These are phyloP conservation scores for Amauroascus verrucosus DNA, from an alignment of 2,329 filamentous ascomycete species.

Conservation along the genomic window DNA sequence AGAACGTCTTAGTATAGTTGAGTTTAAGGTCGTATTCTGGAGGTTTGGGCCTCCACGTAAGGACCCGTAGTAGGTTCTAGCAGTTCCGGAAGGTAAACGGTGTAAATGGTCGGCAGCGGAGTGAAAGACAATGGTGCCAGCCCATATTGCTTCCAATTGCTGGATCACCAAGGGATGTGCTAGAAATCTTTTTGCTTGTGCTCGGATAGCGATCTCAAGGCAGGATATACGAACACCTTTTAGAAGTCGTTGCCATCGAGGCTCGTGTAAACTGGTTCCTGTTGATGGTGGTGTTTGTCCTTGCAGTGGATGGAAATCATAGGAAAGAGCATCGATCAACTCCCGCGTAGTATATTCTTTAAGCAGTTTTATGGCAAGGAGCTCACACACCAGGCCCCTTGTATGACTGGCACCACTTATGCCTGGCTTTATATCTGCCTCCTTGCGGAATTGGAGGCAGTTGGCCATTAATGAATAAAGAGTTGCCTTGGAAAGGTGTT, in stretches of 20 bases:
- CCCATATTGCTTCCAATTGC: constrained; percentile 96
- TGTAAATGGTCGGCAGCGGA: constrained; percentile 78
- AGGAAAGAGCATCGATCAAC: constrained; percentile 85
- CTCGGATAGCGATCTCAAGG: constrained; percentile 83
- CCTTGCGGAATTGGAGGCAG: constrained; percentile 84
- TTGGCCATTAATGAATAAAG: constrained; percentile 88
- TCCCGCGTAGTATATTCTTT: constrained; percentile 84
- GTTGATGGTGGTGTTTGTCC: constrained; percentile 51
- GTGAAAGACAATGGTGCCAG: constrained; percentile 88
- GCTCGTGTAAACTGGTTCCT: constrained; percentile 26
- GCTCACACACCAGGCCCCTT: constrained; percentile 77
- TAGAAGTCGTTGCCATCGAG: constrained; percentile 39
- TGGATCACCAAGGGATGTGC: constrained; percentile 86
- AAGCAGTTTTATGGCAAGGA: constrained; percentile 77
- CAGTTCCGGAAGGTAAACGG: constrained; percentile 41
- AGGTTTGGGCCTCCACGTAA: background rate
- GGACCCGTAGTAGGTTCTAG: constrained; percentile 22
- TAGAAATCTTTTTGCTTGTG: constrained; percentile 83
- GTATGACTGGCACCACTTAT: constrained; percentile 77
- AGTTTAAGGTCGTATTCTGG: background rate
- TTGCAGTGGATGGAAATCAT: constrained; percentile 88
- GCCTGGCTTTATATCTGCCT: constrained; percentile 68
- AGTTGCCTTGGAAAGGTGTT: constrained; percentile 76
- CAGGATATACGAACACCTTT: constrained; percentile 72
- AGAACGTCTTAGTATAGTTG: constrained; percentile 47